Conservation (phyloP, 2,329 filamentous ascomycete genomes). For the Colletotrichum musae region DNA sequence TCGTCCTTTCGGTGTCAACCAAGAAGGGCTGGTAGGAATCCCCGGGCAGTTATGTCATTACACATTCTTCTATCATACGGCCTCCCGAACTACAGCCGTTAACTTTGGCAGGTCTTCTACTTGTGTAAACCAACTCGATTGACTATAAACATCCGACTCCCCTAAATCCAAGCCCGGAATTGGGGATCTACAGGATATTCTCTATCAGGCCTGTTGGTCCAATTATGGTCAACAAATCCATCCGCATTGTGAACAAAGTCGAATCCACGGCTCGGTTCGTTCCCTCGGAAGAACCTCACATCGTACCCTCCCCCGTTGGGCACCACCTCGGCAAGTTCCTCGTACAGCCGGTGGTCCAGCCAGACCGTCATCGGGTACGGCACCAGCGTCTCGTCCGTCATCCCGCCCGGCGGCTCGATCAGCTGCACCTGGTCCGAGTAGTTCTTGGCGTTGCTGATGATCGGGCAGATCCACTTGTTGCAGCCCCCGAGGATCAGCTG, state of each 20-base stretch:
- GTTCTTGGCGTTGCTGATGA: not conserved
- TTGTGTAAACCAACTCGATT: too few species aligned
- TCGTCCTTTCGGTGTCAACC: too few species aligned
- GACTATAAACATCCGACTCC: too few species aligned
- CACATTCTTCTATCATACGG: too few species aligned
- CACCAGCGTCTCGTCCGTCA: not conserved
- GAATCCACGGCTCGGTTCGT: not conserved
- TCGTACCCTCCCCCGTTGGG: not conserved
- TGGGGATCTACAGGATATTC: too few species aligned
- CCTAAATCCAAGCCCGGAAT: too few species aligned
- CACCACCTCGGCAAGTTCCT: not conserved
- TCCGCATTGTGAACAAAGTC: not conserved
- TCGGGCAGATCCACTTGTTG: not conserved
- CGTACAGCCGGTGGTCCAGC: not conserved
- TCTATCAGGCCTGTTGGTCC: not conserved
- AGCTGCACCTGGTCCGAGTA: not conserved
- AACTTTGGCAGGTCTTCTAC: too few species aligned
- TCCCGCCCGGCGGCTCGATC: not conserved
- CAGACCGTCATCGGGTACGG: not conserved
- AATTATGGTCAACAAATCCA: not conserved
- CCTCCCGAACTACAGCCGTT: too few species aligned
- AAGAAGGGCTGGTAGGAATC: too few species aligned
- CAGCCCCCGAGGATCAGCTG: accelerated
- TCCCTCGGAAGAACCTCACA: not conserved
- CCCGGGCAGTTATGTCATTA: too few species aligned